Base-by-base conservation (phyloP, 2,329 filamentous ascomycete species). In the Penicillium sp. region DNA sequence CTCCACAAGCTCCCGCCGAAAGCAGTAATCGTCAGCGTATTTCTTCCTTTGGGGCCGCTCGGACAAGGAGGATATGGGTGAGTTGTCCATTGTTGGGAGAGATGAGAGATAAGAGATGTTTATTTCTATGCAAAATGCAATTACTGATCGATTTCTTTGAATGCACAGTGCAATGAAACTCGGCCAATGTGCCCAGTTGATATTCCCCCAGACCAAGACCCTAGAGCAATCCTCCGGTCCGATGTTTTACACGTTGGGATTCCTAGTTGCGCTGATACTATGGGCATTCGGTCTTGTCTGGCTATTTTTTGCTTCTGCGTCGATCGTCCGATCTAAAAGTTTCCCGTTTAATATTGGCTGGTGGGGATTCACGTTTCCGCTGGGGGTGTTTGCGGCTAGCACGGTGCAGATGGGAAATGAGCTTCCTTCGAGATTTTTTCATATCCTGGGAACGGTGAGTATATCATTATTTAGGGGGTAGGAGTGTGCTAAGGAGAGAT, bases 1-100 rank as follows among this genome's bases (percentile, higher is more conserved):
- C 69, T 90, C 2, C 82, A 90, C 71, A 85, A 86, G 36, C 76
- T 90, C n/a, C 88, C 87, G 0, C 83, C 86, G 1, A 82, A 83
- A 56, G 87, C 88, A 58, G 82, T 87, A 51, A 86, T 90, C 39
- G 86, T 89, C 9, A 87, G 82, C 3, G 83, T 86, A 1, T 89
- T 90, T 64, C 74, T 90, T 0, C 87, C 87, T 1, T 75, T 90
- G 1, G 87, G 87, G 0, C 86, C 87, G 0, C 71, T 89, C 1
- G 87, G 87, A 0, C 85, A 88, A 67, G 87, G 86, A 13, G 85
- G 84, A 1, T 90, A 83, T 65, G 81, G 77, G 63, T 72, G 67
- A 49, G 68, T 43, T 6, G 8, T 4, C 18, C 13, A 14, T 23
- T 21, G 2, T 39, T 52, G n/a, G n/a, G n/a, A n/a, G n/a, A n/a